Percentiles rank a stretch among this genome's conserved stretches.
phyloP scores from a whole-genome alignment of 176 grass and related monocot species.

The Aegilops speltoides region DNA sequence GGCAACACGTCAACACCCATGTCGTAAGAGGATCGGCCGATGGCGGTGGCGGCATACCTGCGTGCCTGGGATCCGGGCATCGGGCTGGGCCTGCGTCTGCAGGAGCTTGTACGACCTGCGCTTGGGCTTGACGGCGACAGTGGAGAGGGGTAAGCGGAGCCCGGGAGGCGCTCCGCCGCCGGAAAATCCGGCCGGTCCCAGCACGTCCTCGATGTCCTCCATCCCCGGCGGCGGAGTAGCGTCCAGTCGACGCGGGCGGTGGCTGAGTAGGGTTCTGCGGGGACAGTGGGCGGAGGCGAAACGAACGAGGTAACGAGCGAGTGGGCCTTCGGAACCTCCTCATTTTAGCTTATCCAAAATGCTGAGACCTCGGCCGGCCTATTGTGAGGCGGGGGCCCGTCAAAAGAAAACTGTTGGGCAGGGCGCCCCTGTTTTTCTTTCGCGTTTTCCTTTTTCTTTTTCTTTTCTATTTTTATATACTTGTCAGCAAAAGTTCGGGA shows the following conservation, averaged over 20 bases:
- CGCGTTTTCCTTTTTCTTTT: too few relatives aligned
- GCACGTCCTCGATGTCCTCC: constrained; percentile 94
- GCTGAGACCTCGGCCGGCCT: too few relatives aligned
- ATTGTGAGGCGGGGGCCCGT: too few relatives aligned
- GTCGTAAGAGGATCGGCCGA: background rate
- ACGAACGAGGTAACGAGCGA: background rate
- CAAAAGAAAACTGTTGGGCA: too few relatives aligned
- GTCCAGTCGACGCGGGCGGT: background rate
- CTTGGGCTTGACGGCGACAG: constrained; percentile 71
- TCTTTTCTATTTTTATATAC: too few relatives aligned
- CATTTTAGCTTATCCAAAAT: too few relatives aligned
- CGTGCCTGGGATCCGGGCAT: constrained; percentile 68
- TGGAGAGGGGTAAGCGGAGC: constrained; percentile 59
- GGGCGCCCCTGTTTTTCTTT: too few relatives aligned
- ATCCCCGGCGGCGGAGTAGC: constrained; percentile 13
- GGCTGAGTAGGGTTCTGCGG: constrained; percentile 46
- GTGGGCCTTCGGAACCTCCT: background rate
- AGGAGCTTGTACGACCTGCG: constrained; percentile 51
- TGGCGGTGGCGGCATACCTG: constrained; percentile 39
- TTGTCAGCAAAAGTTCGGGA: too few relatives aligned
- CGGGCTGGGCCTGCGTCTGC: constrained; percentile 30
- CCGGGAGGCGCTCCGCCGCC: constrained; percentile 51
- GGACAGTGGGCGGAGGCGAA: background rate
- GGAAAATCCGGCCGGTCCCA: constrained; percentile 31
- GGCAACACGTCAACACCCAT: background rate